Conservation (phyloP, 345 rosid species). For the Streptanthus diversifolius region DNA sequence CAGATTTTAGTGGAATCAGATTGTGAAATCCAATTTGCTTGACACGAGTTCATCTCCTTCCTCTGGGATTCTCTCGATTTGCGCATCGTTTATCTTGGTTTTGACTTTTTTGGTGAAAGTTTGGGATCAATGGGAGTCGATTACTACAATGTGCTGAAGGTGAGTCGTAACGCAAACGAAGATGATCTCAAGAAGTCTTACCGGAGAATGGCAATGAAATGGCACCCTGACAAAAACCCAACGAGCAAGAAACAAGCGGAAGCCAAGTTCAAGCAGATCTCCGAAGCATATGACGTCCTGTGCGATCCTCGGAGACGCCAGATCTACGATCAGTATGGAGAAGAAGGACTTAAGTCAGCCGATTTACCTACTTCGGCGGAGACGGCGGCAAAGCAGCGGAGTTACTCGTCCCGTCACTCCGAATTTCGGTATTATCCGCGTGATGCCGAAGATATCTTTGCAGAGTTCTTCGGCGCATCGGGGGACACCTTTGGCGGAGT, state of each 20-base stretch:
- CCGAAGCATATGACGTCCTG: conserved; percentile 84
- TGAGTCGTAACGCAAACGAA: conserved; percentile 57
- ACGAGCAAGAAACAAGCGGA: conserved; percentile 66
- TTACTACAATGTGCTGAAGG: conserved; percentile 77
- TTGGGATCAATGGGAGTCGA: conserved; percentile 64
- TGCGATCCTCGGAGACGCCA: conserved; percentile 70
- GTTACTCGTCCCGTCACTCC: not conserved
- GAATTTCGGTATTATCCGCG: conserved; percentile 51
- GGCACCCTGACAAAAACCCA: conserved; percentile 95
- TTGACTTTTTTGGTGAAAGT: conserved; percentile 20
- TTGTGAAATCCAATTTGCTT: not conserved
- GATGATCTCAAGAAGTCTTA: conserved; percentile 78
- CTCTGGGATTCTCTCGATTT: not conserved
- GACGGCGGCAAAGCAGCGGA: conserved; percentile 21
- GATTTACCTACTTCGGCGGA: conserved; percentile 42
- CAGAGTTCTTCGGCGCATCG: conserved; percentile 60
- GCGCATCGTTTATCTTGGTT: not conserved
- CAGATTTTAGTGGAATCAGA: not conserved
- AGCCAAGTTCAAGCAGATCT: conserved; percentile 78
- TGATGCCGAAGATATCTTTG: conserved; percentile 66
- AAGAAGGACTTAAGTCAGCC: conserved; percentile 55
- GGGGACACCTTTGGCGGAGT: conserved; percentile 12
- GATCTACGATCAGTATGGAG: conserved; percentile 84
- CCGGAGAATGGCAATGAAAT: conserved; percentile 75
- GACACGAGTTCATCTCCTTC: not conserved